Percentiles rank a stretch among this genome's conserved stretches.
These are phyloP conservation scores for Mycena amicta DNA, from an alignment of 768 basidiomycete species.

Conservation along the genomic window DNA sequence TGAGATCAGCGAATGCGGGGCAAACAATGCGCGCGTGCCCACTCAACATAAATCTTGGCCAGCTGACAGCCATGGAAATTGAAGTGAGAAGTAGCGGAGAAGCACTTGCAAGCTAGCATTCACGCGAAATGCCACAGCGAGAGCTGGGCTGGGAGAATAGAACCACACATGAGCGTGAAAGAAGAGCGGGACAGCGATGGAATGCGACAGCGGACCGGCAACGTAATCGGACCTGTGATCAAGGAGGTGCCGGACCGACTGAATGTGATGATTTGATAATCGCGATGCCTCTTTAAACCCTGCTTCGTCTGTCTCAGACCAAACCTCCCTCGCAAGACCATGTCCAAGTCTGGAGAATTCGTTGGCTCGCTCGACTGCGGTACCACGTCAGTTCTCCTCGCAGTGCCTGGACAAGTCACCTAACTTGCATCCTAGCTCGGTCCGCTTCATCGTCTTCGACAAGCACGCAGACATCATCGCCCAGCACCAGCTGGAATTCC, in stretches of 20 bases:
- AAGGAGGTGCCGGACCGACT: neutral
- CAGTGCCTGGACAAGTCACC: neutral
- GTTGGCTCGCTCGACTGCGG: conserved; percentile 94
- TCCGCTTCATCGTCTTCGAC: conserved; percentile 91
- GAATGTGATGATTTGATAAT: neutral
- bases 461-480: conserved; percentile 84
- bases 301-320: neutral
- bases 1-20: no score
- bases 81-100: no score
- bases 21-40: no score
- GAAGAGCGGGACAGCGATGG: neutral
- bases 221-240: neutral
- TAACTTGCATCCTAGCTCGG: conserved; percentile 58
- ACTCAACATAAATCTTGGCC: no score
- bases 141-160: no score
- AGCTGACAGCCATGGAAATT: no score
- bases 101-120: no score
- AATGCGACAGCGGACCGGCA: neutral
- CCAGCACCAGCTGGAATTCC: conserved; percentile 89
- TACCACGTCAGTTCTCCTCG: conserved; percentile 70
- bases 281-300: neutral
- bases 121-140: no score
- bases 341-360: conserved; percentile 72
- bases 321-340: conserved; percentile 29
- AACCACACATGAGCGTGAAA: neutral